Evolutionary conservation across 1,284 basidiomycete genomes (phyloP).

Genomic region (Neonothopanus nambi): DNA sequence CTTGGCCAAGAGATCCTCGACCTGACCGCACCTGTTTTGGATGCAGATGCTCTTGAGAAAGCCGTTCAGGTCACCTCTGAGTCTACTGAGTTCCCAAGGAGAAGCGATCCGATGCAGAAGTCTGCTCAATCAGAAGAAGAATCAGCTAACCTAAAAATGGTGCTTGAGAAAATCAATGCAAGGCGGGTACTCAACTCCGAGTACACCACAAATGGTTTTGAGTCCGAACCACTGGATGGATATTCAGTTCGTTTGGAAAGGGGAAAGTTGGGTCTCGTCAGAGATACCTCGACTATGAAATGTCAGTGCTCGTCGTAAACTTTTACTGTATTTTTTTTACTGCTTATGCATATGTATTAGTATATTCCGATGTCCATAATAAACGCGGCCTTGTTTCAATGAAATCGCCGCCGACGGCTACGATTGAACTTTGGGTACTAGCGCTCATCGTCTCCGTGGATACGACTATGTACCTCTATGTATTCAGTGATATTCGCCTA

Average conservation of each 20-base stretch:
- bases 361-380: no score
- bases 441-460: no score
- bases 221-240: constrained; percentile 12
- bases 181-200: constrained; percentile 13
- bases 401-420: no score
- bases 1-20: constrained; percentile 13
- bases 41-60: neutral
- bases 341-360: no score
- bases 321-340: no score
- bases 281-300: no score
- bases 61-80: neutral
- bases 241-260: constrained; percentile 9
- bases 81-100: neutral
- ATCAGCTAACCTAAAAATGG: neutral
- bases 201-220: constrained; percentile 12
- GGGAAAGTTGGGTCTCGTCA: constrained; percentile 11
- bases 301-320: no score
- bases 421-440: no score
- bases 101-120: neutral
- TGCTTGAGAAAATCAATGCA: constrained; percentile 16
- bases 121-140: neutral
- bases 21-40: constrained; percentile 11
- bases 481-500: no score
- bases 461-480: no score
- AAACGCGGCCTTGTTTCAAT: no score